These are phyloP conservation scores for Deuterostichococcus epilithicus DNA, from an alignment of 139 green algal species.

Conservation along the genomic window DNA sequence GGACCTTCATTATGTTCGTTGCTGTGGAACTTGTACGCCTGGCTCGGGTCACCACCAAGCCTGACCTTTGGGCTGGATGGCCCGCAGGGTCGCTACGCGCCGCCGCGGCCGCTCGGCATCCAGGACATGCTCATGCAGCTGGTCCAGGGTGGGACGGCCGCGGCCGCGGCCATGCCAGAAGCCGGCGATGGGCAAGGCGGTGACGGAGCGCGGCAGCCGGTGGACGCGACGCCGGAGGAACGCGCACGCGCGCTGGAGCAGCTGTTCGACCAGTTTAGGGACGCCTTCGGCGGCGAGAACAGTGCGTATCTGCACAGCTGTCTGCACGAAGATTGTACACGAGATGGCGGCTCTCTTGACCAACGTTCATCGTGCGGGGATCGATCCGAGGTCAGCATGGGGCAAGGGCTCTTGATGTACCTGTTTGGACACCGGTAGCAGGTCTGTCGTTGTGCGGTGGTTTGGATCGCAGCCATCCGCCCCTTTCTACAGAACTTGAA, in stretches of 20 bases:
- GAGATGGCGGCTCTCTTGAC: too few relatives aligned
- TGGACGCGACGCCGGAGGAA: background rate
- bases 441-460: too few relatives aligned
- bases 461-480: too few relatives aligned
- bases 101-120: background rate
- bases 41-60: too few relatives aligned
- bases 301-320: too few relatives aligned
- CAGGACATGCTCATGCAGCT: background rate
- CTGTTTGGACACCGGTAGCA: too few relatives aligned
- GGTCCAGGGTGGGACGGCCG: background rate
- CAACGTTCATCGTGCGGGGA: too few relatives aligned
- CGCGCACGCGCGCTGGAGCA: background rate
- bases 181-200: background rate
- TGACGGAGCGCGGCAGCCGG: conserved; percentile 1
- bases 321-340: too few relatives aligned
- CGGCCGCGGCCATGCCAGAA: background rate
- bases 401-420: too few relatives aligned
- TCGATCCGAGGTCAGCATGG: too few relatives aligned
- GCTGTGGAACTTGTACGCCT: background rate
- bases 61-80: conserved; percentile 5
- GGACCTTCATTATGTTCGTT: background rate
- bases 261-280: background rate
- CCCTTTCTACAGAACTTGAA: too few relatives aligned
- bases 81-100: background rate
- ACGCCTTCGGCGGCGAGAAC: background rate